Percentiles rank a stretch among this genome's conserved stretches.
These are phyloP conservation scores for Scheffersomyces illinoinensis DNA, from an alignment of 1,139 yeast species.

Conservation along the genomic window DNA sequence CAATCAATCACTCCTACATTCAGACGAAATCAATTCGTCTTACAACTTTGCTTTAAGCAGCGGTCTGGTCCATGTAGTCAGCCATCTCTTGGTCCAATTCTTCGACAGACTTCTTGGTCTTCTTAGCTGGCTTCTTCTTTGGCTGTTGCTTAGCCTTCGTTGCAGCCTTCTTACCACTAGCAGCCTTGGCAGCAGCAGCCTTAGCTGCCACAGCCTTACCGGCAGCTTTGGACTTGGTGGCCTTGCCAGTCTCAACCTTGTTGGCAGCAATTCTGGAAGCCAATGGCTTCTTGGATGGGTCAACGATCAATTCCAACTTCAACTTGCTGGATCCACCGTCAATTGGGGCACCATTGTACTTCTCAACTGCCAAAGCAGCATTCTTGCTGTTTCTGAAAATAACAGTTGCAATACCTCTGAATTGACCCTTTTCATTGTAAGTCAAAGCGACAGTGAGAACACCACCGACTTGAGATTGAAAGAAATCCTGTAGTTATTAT, in stretches of 20 bases:
- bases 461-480: slow-evolving; percentile 85
- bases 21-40: background rate
- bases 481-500: slow-evolving; percentile 67
- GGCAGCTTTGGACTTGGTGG: slow-evolving; percentile 19
- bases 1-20: background rate
- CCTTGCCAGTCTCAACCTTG: slow-evolving; percentile 22
- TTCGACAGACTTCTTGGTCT: slow-evolving; percentile 78
- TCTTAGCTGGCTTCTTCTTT: slow-evolving; percentile 35
- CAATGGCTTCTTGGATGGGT: slow-evolving; percentile 78
- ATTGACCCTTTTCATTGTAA: slow-evolving; percentile 86
- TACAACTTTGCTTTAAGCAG: background rate
- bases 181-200: slow-evolving; percentile 24
- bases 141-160: slow-evolving; percentile 18
- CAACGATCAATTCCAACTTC: slow-evolving; percentile 83
- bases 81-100: slow-evolving; percentile 94
- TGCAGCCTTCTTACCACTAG: slow-evolving; percentile 28
- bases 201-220: slow-evolving; percentile 13
- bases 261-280: slow-evolving; percentile 69
- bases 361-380: slow-evolving; percentile 74
- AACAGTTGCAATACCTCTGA: slow-evolving; percentile 89
- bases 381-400: slow-evolving; percentile 66
- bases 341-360: slow-evolving; percentile 90
- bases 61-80: slow-evolving; percentile 58
- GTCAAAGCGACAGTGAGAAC: slow-evolving; percentile 69
- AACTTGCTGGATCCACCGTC: slow-evolving; percentile 82